A percentile compares a stretch with the other conserved stretches of the same genome.
Conservation (phyloP, 768 basidiomycete genomes). For the Pulveroboletus sp. region DNA sequence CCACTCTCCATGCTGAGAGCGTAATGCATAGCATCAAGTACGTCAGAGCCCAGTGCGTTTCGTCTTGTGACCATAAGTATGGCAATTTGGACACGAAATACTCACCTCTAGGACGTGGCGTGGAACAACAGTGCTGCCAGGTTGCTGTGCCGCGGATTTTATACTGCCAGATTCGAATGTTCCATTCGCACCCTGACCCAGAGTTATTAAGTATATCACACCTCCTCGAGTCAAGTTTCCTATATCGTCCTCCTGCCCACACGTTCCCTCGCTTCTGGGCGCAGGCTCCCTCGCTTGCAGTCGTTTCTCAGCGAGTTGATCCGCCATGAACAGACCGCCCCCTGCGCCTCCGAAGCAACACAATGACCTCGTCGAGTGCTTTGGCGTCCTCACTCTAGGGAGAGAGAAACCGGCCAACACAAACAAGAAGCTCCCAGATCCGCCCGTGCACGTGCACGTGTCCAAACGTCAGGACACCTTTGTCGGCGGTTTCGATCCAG, state of each 20-base stretch:
- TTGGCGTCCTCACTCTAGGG: slow-evolving; percentile 33
- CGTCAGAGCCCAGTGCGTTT: slow-evolving; percentile 66
- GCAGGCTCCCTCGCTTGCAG: slow-evolving; percentile 11
- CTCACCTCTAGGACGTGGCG: neutral
- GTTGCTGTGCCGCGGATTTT: neutral
- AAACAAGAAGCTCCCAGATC: slow-evolving; percentile 16
- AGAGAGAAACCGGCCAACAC: slow-evolving; percentile 11
- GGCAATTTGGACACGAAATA: too few relatives aligned
- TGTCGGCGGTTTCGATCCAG: slow-evolving; percentile 46
- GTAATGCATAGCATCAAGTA: slow-evolving; percentile 50
- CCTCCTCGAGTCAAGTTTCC: slow-evolving; percentile 18
- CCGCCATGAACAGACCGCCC: slow-evolving; percentile 22
- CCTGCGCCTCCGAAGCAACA: slow-evolving; percentile 11
- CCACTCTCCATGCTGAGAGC: slow-evolving; percentile 39
- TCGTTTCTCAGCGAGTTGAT: slow-evolving; percentile 4
- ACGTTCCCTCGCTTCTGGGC: slow-evolving; percentile 1
- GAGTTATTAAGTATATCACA: neutral
- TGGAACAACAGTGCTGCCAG: neutral
- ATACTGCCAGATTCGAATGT: neutral
- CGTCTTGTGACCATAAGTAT: slow-evolving; percentile 31
- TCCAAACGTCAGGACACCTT: slow-evolving; percentile 26
- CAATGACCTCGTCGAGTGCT: slow-evolving; percentile 32
- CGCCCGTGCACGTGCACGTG: neutral
- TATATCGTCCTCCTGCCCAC: slow-evolving; percentile 11
- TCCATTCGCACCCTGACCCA: neutral